Conservation (phyloP, 805 yeast species). For the Nakazawaea wyomingensis region DNA sequence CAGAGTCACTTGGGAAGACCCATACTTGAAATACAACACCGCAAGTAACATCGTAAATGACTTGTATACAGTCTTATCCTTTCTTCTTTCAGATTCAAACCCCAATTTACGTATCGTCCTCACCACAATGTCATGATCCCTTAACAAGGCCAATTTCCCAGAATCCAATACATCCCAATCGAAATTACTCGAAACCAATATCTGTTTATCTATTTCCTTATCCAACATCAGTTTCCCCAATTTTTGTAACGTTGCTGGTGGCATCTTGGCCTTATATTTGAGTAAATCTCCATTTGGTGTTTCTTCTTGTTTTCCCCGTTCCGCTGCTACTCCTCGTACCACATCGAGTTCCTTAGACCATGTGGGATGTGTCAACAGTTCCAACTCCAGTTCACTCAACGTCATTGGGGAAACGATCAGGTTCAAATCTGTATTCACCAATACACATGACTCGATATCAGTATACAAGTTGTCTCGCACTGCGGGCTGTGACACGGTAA, state of each 20-base stretch:
- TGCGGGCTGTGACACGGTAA: not conserved
- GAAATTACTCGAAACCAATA: not conserved
- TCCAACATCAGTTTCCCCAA: not conserved
- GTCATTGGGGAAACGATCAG: not conserved
- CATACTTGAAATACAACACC: constrained; percentile 1
- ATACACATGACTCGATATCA: not conserved
- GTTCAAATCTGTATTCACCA: constrained; percentile 2
- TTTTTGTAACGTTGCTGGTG: not conserved
- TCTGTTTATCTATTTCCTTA: not conserved
- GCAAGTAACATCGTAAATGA: constrained; percentile 1
- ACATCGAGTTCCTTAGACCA: not conserved
- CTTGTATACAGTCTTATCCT: not conserved
- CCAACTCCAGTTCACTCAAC: not conserved
- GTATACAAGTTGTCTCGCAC: constrained; percentile 8
- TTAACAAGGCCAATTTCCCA: not conserved
- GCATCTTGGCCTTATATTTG: not conserved
- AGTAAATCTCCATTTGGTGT: too few relatives aligned
- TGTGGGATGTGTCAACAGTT: not conserved
- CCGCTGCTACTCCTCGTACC: too few relatives aligned
- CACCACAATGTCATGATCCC: not conserved
- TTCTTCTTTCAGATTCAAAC: not conserved
- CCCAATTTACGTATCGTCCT: constrained; percentile 1
- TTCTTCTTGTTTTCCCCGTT: too few relatives aligned
- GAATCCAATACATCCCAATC: not conserved
- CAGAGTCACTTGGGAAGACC: not conserved